These are phyloP conservation scores for Aspergillus olivimuriae DNA, from an alignment of 495 filamentous ascomycete species.

Conservation along the genomic window DNA sequence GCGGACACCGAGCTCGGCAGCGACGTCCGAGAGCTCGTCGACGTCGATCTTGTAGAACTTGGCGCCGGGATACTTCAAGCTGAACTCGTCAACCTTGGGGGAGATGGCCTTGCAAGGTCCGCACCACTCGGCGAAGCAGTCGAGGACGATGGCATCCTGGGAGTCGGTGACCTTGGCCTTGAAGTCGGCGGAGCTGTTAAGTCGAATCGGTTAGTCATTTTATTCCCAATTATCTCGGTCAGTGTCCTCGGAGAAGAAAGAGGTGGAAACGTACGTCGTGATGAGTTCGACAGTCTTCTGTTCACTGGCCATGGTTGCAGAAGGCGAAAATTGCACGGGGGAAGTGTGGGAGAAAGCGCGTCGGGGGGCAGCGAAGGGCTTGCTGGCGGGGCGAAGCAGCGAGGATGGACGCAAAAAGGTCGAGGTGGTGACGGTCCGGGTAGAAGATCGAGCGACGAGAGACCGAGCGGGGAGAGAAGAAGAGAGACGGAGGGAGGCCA, in stretches of 20 bases:
- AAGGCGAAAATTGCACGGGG: constrained; percentile 33
- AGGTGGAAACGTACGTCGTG: constrained; percentile 21
- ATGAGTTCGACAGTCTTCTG: constrained; percentile 25
- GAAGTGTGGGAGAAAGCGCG: constrained; percentile 30
- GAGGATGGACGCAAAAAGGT: constrained; percentile 12
- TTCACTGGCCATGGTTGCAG: constrained; percentile 45
- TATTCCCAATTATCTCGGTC: background rate
- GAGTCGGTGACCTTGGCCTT: constrained; percentile 26
- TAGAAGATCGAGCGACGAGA: constrained; percentile 16
- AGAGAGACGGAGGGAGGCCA: constrained; percentile 12
- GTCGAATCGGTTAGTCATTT: constrained; percentile 3
- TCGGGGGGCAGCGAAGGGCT: constrained; percentile 17
- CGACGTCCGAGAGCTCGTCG: constrained; percentile 70
- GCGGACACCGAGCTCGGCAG: constrained; percentile 73
- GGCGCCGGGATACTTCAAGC: constrained; percentile 45
- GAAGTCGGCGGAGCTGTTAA: constrained; percentile 56
- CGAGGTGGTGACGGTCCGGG: constrained; percentile 5
- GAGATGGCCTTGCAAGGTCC: constrained; percentile 90
- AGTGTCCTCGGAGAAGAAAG: background rate
- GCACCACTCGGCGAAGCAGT: constrained; percentile 90
- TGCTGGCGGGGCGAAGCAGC: constrained; percentile 15
- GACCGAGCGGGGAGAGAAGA: constrained; percentile 11
- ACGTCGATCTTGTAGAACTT: constrained; percentile 92
- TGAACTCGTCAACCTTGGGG: constrained; percentile 61
- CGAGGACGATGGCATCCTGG: constrained; percentile 61